A percentile compares a stretch with the other conserved stretches of the same genome.
phyloP scores from a whole-genome alignment of 2,329 filamentous ascomycete genomes.

The Pseudogymnoascus sp. region DNA sequence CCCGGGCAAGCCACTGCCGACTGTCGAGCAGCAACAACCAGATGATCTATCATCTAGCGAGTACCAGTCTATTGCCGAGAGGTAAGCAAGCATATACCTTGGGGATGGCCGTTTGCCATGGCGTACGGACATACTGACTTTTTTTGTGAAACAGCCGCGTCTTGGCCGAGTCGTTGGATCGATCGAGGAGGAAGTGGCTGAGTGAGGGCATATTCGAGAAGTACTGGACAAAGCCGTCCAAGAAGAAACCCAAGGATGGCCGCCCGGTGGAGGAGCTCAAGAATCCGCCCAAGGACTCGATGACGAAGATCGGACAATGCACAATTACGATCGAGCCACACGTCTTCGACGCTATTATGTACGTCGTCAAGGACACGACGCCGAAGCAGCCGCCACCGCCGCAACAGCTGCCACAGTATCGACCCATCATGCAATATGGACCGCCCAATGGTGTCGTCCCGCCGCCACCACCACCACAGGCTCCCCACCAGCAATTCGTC shows the following conservation, averaged over 20 bases:
- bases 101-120: background rate
- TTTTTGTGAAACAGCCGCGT: constrained; percentile 50
- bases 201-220: constrained; percentile 65
- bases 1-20: constrained; percentile 62
- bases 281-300: constrained; percentile 62
- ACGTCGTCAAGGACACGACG: constrained; percentile 58
- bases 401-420: constrained; percentile 29
- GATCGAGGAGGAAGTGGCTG: constrained; percentile 68
- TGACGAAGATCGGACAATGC: constrained; percentile 64
- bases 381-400: constrained; percentile 33
- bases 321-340: constrained; percentile 74
- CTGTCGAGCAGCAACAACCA: constrained; percentile 58
- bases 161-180: constrained; percentile 61
- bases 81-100: constrained; percentile 35
- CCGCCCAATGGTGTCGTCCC: constrained; percentile 55
- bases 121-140: constrained; percentile 12
- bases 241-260: constrained; percentile 56
- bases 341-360: constrained; percentile 68
- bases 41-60: constrained; percentile 54
- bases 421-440: constrained; percentile 58
- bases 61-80: constrained; percentile 67
- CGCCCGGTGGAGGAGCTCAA: constrained; percentile 45
- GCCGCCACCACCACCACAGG: constrained; percentile 25
- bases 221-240: constrained; percentile 67
- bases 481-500: constrained; percentile 35